Evolutionary conservation across 1,284 basidiomycete genomes (phyloP).

Genomic region (Ceratobasidium sp.): DNA sequence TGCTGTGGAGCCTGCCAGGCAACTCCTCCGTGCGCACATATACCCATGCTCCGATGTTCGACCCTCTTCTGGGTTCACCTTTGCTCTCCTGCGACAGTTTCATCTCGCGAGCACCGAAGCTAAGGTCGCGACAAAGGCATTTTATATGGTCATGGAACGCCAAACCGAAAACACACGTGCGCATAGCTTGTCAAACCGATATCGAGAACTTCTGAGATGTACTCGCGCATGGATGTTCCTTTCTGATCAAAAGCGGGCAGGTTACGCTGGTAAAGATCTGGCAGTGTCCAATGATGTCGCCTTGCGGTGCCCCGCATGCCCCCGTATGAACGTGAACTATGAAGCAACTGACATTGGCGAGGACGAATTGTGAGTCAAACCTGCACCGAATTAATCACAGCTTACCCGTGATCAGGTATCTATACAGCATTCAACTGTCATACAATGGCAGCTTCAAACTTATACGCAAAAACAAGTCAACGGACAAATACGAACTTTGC

Average conservation of each 20-base stretch:
- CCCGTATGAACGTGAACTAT: neutral
- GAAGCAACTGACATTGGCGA: neutral
- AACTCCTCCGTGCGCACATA: neutral
- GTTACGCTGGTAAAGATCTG: no score
- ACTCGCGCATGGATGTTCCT: neutral
- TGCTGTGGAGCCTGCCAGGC: neutral
- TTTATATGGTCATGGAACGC: neutral
- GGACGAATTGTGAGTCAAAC: neutral
- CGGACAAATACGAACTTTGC: slow-evolving; percentile 2
- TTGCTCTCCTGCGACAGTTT: neutral
- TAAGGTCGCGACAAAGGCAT: neutral
- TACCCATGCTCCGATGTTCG: neutral
- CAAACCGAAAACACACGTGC: neutral
- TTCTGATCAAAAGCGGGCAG: neutral
- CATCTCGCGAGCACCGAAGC: neutral
- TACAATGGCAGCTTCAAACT: slow-evolving; percentile 20
- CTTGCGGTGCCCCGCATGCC: slow-evolving; percentile 2
- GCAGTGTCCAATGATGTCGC: neutral
- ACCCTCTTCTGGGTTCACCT: neutral
- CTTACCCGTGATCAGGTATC: neutral
- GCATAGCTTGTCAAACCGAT: neutral
- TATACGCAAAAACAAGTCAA: neutral
- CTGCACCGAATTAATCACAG: neutral
- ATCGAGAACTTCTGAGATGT: neutral
- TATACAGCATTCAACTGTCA: neutral